A percentile compares a stretch with the other conserved stretches of the same genome.
These are phyloP conservation scores for Polyporus arcularius DNA, from an alignment of 768 basidiomycete species.

Conservation along the genomic window DNA sequence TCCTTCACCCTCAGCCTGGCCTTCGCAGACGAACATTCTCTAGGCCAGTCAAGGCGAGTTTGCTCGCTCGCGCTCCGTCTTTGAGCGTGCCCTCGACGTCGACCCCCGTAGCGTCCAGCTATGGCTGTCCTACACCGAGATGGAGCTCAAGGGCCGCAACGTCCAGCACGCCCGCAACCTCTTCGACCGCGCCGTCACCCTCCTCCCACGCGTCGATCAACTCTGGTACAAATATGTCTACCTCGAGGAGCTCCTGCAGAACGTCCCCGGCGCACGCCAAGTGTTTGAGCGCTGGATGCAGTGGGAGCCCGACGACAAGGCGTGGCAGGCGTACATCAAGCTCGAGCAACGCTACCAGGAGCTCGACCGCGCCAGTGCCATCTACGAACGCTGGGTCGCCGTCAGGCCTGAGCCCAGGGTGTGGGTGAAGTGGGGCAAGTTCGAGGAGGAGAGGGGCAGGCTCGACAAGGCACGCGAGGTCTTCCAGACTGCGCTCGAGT, in stretches of 20 bases:
- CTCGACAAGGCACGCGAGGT: constrained; percentile 67
- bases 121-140: constrained; percentile 94
- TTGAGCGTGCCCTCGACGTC: constrained; percentile 95
- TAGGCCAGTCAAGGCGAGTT: constrained; percentile 96
- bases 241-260: constrained; percentile 94
- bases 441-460: constrained; percentile 60
- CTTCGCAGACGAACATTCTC: background rate
- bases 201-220: constrained; percentile 94
- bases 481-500: constrained; percentile 66
- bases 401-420: constrained; percentile 66
- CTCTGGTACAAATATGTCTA: constrained; percentile 99
- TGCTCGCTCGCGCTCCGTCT: constrained; percentile 91
- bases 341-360: constrained; percentile 94
- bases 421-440: constrained; percentile 70
- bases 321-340: constrained; percentile 99
- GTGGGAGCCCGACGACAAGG: constrained; percentile 99
- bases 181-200: constrained; percentile 94
- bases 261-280: constrained; percentile 94
- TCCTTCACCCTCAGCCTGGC: background rate
- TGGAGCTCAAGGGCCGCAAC: constrained; percentile 97
- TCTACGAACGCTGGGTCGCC: constrained; percentile 91
- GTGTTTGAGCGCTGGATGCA: constrained; percentile 99
- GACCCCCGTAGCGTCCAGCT: constrained; percentile 87
- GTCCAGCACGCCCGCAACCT: constrained; percentile 96
- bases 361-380: constrained; percentile 84